Base-by-base conservation (phyloP, 805 yeast genomes). In the Debaryomyces prosopidis region DNA sequence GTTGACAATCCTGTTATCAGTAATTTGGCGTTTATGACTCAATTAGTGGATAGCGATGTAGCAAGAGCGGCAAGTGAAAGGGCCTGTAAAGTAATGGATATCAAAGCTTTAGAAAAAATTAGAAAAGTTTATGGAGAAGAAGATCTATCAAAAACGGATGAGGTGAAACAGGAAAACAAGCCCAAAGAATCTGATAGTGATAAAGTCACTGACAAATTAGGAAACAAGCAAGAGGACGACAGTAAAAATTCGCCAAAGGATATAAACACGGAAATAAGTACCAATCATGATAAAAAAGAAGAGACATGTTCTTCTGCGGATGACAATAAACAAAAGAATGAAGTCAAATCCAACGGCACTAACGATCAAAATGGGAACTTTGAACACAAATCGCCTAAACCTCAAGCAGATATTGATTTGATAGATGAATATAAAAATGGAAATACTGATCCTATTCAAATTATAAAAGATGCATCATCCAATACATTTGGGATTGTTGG, bases 1-100 rank as follows among this genome's bases (percentile, higher is more conserved):
- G 81, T 85, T 23, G 98, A 94, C 55, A 94, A 94, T 64, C 99
- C 99, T 2, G 90, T 94, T 3, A 77, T 94, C 71, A 85, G 96
- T 31, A 92, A 96, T n/a, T 77, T 94, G 50, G 85, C 96, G 11
- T 94, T 91, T 65, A 72, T 94, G 66, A 83, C 91, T 0, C 84
- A 89, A 32, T 68, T 91, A 40, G 95, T 90, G 14, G 97, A 92
- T 57, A 86, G 92, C 10, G 85, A 85, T 34, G 87, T 87, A 17
- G 96, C 92, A 0, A 81, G 83, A 45, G 89, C 91, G 9, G 96
- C 96, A 28, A 85, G 95, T 6, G 67, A 59, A 26, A 70, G 83
- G 40, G 90, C 89, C 0, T 75, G 82, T 5, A 70, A 70, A 42
- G 71, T 70, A 1, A 66, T 76, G 53, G 80, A 78, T 52, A 74